Evolutionary conservation across 306 rosid genomes (phyloP), one percentile per base, ranked within the genome.

Genomic region (Morella rubra): DNA sequence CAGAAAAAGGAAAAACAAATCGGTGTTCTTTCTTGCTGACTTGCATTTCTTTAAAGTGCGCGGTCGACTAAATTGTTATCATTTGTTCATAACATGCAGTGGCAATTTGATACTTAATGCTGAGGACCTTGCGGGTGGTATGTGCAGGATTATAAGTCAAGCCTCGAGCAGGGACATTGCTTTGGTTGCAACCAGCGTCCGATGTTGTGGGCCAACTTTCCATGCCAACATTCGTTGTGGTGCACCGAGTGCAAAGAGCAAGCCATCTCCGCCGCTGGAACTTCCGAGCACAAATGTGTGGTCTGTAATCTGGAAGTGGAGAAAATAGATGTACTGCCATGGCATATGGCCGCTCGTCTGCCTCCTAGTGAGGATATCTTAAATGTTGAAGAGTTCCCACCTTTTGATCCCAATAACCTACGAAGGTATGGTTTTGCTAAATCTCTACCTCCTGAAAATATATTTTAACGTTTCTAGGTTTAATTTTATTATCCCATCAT

Each of bases 181-280:
- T 85, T 85, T 45, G 81, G 41, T 2, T 85, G 88, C 76, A 81
- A 72, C 20, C 45, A 60, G 74, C 64, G 18, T 22, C 45, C 72
- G 77, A 74, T 79, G 76, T 10, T 53, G 20, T 85, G 86, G 88
- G 84, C 80, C 54, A 85, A 85, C 73, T 53, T 81, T 46, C 88
- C 88, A 3, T 82, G 88, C 74, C 52, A 56, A 76, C 86, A 85
- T 79, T 67, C 68, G 61, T 53, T 85, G 67, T 85, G 88, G 88
- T 85, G 88, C 79, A 27, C 41, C 12, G 77, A 77, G 37, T 85
- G 88, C 22, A 82, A 76, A 71, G 16, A 44, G 18, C 74, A 74
- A 69, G 84, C 81, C 72, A 65, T 71, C 12, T 60, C 20, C 54
- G 81, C 71, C 7, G 77, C 81, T 1, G 72, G 86, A 32, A 69